Evolutionary conservation across 2,329 filamentous ascomycete genomes (phyloP).

Genomic region (Sporothrix brunneoviolacea): DNA sequence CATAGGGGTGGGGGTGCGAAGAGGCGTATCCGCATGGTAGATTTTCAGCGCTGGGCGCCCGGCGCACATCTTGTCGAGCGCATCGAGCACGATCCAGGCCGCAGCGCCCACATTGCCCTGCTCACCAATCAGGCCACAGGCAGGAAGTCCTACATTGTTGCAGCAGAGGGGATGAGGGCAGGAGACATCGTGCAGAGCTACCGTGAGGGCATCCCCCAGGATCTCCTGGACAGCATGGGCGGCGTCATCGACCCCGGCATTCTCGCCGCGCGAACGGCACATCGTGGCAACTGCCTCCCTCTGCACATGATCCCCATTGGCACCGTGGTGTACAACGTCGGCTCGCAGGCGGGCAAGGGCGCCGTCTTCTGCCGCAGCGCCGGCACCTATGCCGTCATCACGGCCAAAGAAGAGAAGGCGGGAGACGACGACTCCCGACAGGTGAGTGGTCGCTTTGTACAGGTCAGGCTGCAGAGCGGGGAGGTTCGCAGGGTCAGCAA

Average conservation of each 20-base stretch:
- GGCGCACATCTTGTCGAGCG: conserved; percentile 86
- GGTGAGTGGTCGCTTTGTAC: conserved; percentile 70
- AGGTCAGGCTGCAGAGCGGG: conserved; percentile 82
- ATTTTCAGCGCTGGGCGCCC: conserved; percentile 72
- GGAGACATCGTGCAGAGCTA: conserved; percentile 93
- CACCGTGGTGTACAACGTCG: conserved; percentile 87
- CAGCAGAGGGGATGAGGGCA: conserved; percentile 86
- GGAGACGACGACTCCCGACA: conserved; percentile 52
- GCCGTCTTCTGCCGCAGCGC: conserved; percentile 93
- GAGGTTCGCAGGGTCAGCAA: conserved; percentile 85
- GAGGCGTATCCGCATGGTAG: conserved; percentile 83
- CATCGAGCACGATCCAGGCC: conserved; percentile 92
- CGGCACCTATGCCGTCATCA: conserved; percentile 81
- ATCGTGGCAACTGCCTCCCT: conserved; percentile 89
- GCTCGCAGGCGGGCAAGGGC: conserved; percentile 62
- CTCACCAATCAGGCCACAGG: conserved; percentile 67
- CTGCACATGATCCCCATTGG: conserved; percentile 93
- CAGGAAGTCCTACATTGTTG: conserved; percentile 82
- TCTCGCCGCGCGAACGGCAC: conserved; percentile 86
- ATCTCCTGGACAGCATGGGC: conserved; percentile 86
- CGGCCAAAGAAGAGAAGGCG: conserved; percentile 74
- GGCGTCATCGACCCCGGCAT: conserved; percentile 91
- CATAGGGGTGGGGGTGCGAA: conserved; percentile 91
- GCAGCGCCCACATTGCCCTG: conserved; percentile 88
- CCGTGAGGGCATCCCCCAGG: conserved; percentile 77